Base-by-base conservation (phyloP, 1,139 yeast genomes). In the Geotrichum phurueaensis region DNA sequence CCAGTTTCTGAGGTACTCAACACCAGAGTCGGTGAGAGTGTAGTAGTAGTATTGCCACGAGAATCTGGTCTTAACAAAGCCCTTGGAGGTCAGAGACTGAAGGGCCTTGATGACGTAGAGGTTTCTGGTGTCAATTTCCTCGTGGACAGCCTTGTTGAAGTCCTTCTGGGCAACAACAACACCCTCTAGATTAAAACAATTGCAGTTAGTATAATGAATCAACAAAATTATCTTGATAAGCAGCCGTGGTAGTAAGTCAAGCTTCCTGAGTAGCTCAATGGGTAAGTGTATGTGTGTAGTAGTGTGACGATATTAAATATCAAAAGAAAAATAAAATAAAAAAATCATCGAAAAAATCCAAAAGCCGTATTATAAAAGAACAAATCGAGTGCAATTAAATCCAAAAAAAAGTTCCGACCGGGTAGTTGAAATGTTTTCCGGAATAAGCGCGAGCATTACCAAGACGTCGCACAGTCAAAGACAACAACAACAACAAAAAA, bases 41-140 rank as follows among this genome's bases (percentile, higher is more conserved):
- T 95, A 95, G 96, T 94, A 95, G 85, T 94, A 95, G 87, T 90
- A 90, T 88, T 92, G 97, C 99, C 99, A 94, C 76, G 99, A 94
- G 88, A 94, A 94, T 83, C 92, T 98, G 76, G 99, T 94, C 89
- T 92, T 91, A 82, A 94, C 98, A 86, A 77, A 94, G 80, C 99
- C 99, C 84, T 87, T 91, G 72, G 99, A 94, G 78, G 96, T 91
- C 81, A 94, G 89, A 69, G 98, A 92, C 85, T 94, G 99, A 81
- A 94, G 87, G 78, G 99, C 98, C 89, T 94, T 94, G 86, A 94
- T 91, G 80, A 94, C 99, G 79, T 79, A 92, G 80, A 92, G 87
- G 96, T 92, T 91, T 84, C 84, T 92, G 85, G 96, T 88, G 83
- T 88, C 96, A 78, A 94, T 89, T 78, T 90, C 98, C 75, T 94